Conservation (phyloP, 2,329 filamentous ascomycete species). For the Botryosphaeria dothidea region DNA sequence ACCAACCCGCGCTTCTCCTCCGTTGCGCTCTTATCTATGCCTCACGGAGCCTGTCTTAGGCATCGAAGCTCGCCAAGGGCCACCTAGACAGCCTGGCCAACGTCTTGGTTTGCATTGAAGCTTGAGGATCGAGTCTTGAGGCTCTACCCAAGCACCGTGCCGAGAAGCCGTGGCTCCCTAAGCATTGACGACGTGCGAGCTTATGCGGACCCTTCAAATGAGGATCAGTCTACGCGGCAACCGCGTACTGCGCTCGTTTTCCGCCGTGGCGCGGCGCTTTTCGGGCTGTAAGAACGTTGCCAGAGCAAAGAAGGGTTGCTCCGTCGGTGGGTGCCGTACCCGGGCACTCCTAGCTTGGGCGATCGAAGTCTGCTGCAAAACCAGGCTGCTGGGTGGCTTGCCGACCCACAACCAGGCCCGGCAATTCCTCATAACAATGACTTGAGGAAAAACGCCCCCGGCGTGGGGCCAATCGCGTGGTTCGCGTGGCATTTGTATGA, state of each 20-base stretch:
- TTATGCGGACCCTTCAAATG: neutral
- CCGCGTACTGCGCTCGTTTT: neutral
- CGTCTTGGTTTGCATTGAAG: neutral
- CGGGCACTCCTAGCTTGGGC: neutral
- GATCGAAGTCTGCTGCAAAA: neutral
- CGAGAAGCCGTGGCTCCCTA: neutral
- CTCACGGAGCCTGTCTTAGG: neutral
- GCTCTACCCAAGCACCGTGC: neutral
- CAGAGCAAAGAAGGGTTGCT: neutral
- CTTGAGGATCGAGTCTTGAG: neutral
- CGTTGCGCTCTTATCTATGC: neutral
- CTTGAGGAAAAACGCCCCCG: neutral
- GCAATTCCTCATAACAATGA: neutral
- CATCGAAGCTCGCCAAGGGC: slow-evolving; percentile 10
- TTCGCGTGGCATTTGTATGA: neutral
- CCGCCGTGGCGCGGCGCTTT: neutral
- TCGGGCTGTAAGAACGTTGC: neutral
- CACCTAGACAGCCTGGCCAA: neutral
- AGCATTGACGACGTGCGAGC: neutral
- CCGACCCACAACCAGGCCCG: slow-evolving; percentile 2
- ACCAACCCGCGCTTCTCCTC: neutral
- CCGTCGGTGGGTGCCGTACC: neutral
- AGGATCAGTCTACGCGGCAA: neutral
- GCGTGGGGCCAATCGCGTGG: neutral
- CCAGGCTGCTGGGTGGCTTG: neutral